These are phyloP conservation scores for Chamaenerion angustifolium DNA, from an alignment of 345 rosid species.

Conservation along the genomic window DNA sequence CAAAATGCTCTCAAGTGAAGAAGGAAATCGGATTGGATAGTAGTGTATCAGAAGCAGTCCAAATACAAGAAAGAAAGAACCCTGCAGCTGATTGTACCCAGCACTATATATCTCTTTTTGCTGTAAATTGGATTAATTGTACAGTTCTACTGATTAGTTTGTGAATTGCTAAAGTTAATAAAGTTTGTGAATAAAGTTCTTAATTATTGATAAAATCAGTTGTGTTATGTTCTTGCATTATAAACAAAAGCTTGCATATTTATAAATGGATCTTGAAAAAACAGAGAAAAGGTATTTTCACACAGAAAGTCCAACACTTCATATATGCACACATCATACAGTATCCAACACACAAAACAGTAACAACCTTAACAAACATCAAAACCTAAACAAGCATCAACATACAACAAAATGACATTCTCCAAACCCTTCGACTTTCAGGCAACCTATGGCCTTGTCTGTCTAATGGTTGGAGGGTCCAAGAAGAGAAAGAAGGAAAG, in stretches of 20 bases:
- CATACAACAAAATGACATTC: neutral
- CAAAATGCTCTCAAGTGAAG: slow-evolving; percentile 23
- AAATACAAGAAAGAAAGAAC: no score
- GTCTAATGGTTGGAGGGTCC: slow-evolving; percentile 28
- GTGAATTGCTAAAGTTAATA: neutral
- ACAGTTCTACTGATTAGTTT: slow-evolving; percentile 1
- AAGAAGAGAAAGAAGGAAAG: slow-evolving; percentile 50
- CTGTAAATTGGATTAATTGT: neutral
- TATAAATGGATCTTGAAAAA: no score
- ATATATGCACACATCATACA: neutral
- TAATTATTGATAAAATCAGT: no score
- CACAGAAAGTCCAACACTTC: neutral
- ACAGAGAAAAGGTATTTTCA: neutral
- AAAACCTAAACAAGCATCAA: neutral
- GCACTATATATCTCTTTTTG: neutral
- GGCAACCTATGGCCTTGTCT: slow-evolving; percentile 1
- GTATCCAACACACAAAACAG: neutral
- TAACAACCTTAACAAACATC: neutral
- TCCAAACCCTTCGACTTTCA: no score
- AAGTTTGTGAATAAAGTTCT: no score
- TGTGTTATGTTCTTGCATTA: no score
- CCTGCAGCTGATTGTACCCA: no score
- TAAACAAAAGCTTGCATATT: no score
- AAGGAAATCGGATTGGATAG: neutral
- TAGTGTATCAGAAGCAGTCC: no score